phyloP scores from a whole-genome alignment of 1,284 basidiomycete genomes.

The Papiliotrema laurentii region DNA sequence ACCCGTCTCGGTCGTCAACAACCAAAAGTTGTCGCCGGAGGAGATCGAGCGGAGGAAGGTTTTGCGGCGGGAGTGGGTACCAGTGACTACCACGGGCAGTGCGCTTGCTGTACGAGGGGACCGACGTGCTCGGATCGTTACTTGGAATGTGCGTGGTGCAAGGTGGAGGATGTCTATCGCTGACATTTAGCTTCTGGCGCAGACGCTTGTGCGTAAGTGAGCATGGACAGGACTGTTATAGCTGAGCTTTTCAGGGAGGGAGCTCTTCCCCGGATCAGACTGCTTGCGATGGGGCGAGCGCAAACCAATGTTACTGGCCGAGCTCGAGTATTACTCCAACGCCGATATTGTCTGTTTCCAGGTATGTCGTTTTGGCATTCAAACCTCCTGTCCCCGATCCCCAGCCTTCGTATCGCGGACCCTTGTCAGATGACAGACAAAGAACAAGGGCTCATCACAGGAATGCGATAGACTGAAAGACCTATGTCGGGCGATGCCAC shows the following conservation, averaged over 20 bases:
- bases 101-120: slow-evolving; percentile 56
- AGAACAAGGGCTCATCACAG: slow-evolving; percentile 12
- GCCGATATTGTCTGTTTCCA: slow-evolving; percentile 80
- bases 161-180: not conserved
- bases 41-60: slow-evolving; percentile 28
- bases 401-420: not conserved
- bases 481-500: slow-evolving; percentile 57
- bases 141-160: slow-evolving; percentile 47
- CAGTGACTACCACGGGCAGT: too few relatives aligned
- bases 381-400: too few relatives aligned
- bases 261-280: slow-evolving; percentile 72
- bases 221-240: not conserved
- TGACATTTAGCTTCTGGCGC: slow-evolving; percentile 52
- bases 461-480: slow-evolving; percentile 60
- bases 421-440: too few relatives aligned
- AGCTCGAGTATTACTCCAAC: slow-evolving; percentile 57
- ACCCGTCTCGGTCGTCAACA: slow-evolving; percentile 1
- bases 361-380: too few relatives aligned
- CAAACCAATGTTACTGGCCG: slow-evolving; percentile 67
- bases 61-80: slow-evolving; percentile 37
- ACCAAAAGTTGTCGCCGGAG: slow-evolving; percentile 2
- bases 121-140: slow-evolving; percentile 63
- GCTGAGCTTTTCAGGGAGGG: slow-evolving; percentile 57
- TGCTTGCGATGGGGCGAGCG: slow-evolving; percentile 70
- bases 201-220: slow-evolving; percentile 46